Percentiles rank a stretch among this genome's conserved stretches.
phyloP scores from a whole-genome alignment of 108 stramenopile genomes.

The Fistulifera solaris region DNA sequence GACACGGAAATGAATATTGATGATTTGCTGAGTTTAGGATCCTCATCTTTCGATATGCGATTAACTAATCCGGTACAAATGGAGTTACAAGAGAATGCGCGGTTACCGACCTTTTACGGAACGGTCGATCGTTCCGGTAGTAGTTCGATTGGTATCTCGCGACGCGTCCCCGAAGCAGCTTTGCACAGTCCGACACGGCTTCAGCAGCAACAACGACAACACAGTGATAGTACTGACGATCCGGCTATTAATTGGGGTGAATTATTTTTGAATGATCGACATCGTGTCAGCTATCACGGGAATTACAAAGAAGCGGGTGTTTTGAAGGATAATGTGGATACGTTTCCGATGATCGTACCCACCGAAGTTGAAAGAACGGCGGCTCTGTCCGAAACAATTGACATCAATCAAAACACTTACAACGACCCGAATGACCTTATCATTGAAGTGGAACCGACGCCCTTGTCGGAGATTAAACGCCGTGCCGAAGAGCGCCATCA shows the following conservation, averaged over 20 bases:
- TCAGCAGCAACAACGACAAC: not conserved
- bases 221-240: conserved; percentile 1
- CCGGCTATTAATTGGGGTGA: conserved; percentile 26
- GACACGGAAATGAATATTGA: not conserved
- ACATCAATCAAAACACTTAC: conserved; percentile 12
- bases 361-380: too few relatives aligned
- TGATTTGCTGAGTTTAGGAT: not conserved
- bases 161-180: too few relatives aligned
- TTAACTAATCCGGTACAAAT: conserved; percentile 64
- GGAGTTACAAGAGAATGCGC: conserved; percentile 78
- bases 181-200: conserved; percentile 4
- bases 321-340: conserved; percentile 1
- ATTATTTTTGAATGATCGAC: conserved; percentile 28
- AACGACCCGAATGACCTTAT: not conserved
- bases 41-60: not conserved
- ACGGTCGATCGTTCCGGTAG: conserved; percentile 47
- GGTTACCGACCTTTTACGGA: conserved; percentile 51
- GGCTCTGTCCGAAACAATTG: conserved; percentile 9
- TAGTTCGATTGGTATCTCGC: not conserved
- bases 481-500: not conserved
- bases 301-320: conserved; percentile 23
- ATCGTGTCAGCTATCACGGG: conserved; percentile 27
- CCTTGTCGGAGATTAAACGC: conserved; percentile 10
- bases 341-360: not conserved
- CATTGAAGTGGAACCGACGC: conserved; percentile 10